Conservation (phyloP, 1,284 basidiomycete genomes). For the Rhodotorula sp. region DNA sequence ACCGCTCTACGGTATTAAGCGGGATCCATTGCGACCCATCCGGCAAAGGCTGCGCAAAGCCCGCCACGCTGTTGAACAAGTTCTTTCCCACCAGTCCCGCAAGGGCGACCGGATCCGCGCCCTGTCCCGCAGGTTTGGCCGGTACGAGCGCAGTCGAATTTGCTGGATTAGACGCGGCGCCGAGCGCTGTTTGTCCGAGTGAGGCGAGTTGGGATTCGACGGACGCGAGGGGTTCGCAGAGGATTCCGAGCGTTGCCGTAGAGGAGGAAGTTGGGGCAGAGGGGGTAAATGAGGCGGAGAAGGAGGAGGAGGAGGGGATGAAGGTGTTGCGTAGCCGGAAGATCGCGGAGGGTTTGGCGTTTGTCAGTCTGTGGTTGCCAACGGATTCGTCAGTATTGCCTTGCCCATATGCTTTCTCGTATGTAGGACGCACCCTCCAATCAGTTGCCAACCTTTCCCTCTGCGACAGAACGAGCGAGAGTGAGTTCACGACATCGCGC, state of each 20-base stretch:
- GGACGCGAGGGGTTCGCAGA: slow-evolving; percentile 31
- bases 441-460: slow-evolving; percentile 77
- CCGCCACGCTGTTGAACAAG: slow-evolving; percentile 24
- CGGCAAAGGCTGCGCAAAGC: slow-evolving; percentile 31
- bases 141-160: slow-evolving; percentile 21
- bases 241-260: slow-evolving; percentile 30
- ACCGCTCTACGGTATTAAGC: slow-evolving; percentile 18
- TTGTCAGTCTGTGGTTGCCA: slow-evolving; percentile 64
- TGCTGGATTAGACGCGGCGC: background rate
- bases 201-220: slow-evolving; percentile 28
- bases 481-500: background rate
- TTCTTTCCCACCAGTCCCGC: slow-evolving; percentile 30
- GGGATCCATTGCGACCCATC: slow-evolving; percentile 23
- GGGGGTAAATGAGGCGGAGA: background rate
- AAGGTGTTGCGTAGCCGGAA: slow-evolving; percentile 75
- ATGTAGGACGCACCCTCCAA: slow-evolving; percentile 68
- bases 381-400: background rate
- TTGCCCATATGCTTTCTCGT: no score
- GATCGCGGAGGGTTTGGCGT: slow-evolving; percentile 86
- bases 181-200: slow-evolving; percentile 5
- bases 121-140: background rate
- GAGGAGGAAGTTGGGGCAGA: background rate
- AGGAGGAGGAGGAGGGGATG: slow-evolving; percentile 23
- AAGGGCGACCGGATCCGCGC: slow-evolving; percentile 14
- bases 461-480: background rate